Evolutionary conservation across 169 alveolate genomes (phyloP).

Genomic region (Eimeria zaria): DNA sequence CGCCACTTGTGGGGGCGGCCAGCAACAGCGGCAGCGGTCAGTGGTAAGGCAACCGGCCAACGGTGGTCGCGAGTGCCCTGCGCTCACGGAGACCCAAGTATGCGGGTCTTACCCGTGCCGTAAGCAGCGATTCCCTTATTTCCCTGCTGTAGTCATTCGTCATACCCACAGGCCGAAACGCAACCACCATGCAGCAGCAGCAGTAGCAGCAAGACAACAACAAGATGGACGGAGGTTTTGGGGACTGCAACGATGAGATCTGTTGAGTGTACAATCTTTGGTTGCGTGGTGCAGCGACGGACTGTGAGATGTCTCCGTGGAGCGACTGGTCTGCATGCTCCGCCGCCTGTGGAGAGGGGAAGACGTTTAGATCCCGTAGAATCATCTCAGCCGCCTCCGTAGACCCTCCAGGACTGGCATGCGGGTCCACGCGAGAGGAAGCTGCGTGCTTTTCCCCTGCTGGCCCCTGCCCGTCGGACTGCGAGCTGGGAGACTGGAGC

Average conservation of each 20-base stretch:
- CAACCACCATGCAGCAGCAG: background rate
- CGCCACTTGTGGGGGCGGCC: conserved; percentile 88
- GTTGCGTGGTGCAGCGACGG: conserved; percentile 81
- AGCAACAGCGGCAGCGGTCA: conserved; percentile 87
- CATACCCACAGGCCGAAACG: background rate
- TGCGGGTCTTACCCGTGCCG: conserved; percentile 85
- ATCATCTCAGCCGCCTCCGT: conserved; percentile 75
- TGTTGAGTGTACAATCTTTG: background rate
- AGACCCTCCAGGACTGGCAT: conserved; percentile 84
- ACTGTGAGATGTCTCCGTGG: conserved; percentile 88
- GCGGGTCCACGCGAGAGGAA: conserved; percentile 77
- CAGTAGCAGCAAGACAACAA: background rate
- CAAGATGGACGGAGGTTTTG: no score
- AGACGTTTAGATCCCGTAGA: conserved; percentile 74
- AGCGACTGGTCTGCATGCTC: conserved; percentile 87
- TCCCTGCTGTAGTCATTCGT: background rate
- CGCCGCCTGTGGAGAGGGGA: conserved; percentile 86
- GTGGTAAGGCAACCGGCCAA: conserved; percentile 73
- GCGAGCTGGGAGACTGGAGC: conserved; percentile 87
- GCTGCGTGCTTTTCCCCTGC: conserved; percentile 42
- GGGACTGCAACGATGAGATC: background rate
- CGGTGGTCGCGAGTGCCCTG: conserved; percentile 82
- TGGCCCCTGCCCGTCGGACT: conserved; percentile 86
- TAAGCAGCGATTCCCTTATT: background rate
- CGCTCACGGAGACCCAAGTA: conserved; percentile 54